Conservation (phyloP, 2,329 filamentous ascomycete genomes). For the Colletotrichum somersetense region DNA sequence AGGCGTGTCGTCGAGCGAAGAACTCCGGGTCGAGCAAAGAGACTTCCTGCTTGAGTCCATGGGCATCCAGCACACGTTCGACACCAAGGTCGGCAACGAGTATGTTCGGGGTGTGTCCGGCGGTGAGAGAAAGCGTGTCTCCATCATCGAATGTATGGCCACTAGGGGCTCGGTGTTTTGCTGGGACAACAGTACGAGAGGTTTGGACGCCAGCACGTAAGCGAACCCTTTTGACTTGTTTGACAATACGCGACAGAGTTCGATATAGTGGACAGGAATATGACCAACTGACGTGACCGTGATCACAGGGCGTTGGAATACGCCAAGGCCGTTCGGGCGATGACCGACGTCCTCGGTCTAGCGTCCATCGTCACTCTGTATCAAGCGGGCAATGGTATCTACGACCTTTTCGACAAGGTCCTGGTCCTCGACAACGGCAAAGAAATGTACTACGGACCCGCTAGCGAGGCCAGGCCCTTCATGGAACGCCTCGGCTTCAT, state of each 20-base stretch:
- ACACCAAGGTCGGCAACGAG: slow-evolving; percentile 77
- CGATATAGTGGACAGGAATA: too few relatives aligned
- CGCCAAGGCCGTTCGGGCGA: slow-evolving; percentile 69
- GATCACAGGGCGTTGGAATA: slow-evolving; percentile 66
- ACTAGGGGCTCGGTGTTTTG: slow-evolving; percentile 70
- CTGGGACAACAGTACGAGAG: slow-evolving; percentile 77
- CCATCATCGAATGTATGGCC: slow-evolving; percentile 74
- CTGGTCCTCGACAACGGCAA: slow-evolving; percentile 76
- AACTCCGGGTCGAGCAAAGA: slow-evolving; percentile 60
- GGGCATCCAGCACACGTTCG: slow-evolving; percentile 68
- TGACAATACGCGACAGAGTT: not conserved
- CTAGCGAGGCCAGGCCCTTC: slow-evolving; percentile 69
- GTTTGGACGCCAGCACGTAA: slow-evolving; percentile 73
- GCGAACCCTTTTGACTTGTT: slow-evolving; percentile 33
- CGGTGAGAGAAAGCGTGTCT: slow-evolving; percentile 77
- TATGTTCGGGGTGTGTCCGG: slow-evolving; percentile 76
- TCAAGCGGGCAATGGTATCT: slow-evolving; percentile 78
- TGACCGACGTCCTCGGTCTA: slow-evolving; percentile 73
- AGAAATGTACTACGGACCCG: slow-evolving; percentile 74
- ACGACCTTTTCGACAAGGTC: slow-evolving; percentile 78
- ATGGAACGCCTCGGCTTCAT: slow-evolving; percentile 75
- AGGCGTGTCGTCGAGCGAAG: slow-evolving; percentile 56
- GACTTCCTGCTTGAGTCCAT: slow-evolving; percentile 70
- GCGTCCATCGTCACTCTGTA: slow-evolving; percentile 75
- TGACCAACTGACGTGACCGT: slow-evolving; percentile 15